phyloP scores from a whole-genome alignment of 2,329 filamentous ascomycete genomes.

The Aspergillus sergii region DNA sequence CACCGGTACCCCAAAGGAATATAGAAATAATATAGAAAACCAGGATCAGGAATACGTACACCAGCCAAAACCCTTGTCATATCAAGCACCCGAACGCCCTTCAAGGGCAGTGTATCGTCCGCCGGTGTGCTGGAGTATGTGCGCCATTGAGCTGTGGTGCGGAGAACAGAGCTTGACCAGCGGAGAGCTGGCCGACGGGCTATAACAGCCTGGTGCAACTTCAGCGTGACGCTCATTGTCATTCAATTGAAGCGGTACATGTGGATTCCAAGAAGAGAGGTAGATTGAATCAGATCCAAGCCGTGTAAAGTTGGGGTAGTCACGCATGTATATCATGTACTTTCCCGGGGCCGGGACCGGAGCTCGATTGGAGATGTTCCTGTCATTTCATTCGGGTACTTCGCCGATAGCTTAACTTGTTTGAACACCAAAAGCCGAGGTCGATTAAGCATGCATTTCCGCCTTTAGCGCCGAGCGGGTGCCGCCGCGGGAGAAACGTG shows the following conservation, averaged over 20 bases:
- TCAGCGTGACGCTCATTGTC: slow-evolving; percentile 29
- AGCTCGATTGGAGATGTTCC: neutral
- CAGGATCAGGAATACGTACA: slow-evolving; percentile 56
- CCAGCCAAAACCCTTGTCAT: slow-evolving; percentile 96
- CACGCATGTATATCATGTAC: neutral
- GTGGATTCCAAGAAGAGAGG: slow-evolving; percentile 1
- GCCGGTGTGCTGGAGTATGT: slow-evolving; percentile 44
- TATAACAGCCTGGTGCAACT: slow-evolving; percentile 25
- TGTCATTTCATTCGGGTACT: slow-evolving; percentile 10
- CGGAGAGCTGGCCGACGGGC: slow-evolving; percentile 16
- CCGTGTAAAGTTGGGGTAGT: neutral
- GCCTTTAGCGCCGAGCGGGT: slow-evolving; percentile 7
- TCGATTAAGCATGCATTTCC: slow-evolving; percentile 16
- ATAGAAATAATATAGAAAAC: neutral
- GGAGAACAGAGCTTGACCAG: slow-evolving; percentile 25
- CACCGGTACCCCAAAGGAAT: neutral
- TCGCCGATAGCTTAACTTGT: slow-evolving; percentile 5
- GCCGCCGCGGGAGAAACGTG: neutral
- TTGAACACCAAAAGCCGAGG: slow-evolving; percentile 25
- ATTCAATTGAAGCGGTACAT: neutral
- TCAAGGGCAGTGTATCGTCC: slow-evolving; percentile 66
- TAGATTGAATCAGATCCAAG: neutral
- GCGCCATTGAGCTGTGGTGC: slow-evolving; percentile 31
- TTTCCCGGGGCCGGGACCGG: neutral
- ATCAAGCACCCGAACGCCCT: slow-evolving; percentile 86